Evolutionary conservation across 2,329 filamentous ascomycete species (phyloP).

Genomic region (Stagonosporopsis rhizophila): DNA sequence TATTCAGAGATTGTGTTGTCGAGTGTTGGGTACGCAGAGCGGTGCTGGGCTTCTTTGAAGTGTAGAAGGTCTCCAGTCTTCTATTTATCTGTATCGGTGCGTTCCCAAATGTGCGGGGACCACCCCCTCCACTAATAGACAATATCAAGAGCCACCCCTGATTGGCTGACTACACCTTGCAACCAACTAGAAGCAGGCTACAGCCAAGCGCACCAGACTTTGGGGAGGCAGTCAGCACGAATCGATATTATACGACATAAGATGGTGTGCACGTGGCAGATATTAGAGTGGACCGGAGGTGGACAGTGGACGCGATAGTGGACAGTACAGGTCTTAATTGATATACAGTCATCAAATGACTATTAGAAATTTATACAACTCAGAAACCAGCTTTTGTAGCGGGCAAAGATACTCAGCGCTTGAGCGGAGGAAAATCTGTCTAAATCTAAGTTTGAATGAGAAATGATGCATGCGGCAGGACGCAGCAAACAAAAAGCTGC

Average conservation of each 20-base stretch:
- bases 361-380: slow-evolving; percentile 11
- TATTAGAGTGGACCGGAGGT: not conserved
- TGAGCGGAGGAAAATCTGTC: slow-evolving; percentile 10
- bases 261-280: not conserved
- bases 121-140: no score
- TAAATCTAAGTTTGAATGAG: slow-evolving; percentile 2
- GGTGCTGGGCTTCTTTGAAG: not conserved
- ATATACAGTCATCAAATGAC: slow-evolving; percentile 2
- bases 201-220: no score
- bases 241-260: not conserved
- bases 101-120: not conserved
- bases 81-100: not conserved
- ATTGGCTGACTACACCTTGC: no score
- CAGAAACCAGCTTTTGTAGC: slow-evolving; percentile 1
- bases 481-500: not conserved
- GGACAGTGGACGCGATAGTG: not conserved
- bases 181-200: no score
- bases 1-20: not conserved
- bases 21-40: not conserved
- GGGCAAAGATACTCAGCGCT: slow-evolving; percentile 10
- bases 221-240: no score
- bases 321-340: slow-evolving; percentile 4
- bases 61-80: not conserved
- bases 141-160: no score
- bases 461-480: slow-evolving; percentile 1